Evolutionary conservation across 805 yeast genomes (phyloP).

Genomic region (Saccharomyces jurei): DNA sequence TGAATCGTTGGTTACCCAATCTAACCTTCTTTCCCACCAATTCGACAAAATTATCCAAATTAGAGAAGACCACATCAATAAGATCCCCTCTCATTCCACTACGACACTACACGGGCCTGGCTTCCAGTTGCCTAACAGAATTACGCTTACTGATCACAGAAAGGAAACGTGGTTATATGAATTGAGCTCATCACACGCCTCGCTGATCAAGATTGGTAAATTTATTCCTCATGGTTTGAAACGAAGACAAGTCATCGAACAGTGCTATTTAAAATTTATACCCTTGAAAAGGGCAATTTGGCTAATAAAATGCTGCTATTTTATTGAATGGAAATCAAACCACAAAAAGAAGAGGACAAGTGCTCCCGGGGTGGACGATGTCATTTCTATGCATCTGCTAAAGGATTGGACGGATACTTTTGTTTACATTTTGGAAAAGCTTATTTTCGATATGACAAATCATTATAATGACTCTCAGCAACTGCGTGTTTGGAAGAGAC

Average conservation of each 20-base stretch:
- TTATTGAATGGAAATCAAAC: slow-evolving; percentile 47
- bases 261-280: slow-evolving; percentile 54
- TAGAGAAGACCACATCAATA: slow-evolving; percentile 28
- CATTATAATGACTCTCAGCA: slow-evolving; percentile 24
- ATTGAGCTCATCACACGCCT: slow-evolving; percentile 57
- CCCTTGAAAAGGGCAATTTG: slow-evolving; percentile 82
- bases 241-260: slow-evolving; percentile 64
- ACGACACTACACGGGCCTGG: slow-evolving; percentile 26
- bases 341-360: slow-evolving; percentile 5
- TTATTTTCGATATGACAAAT: slow-evolving; percentile 28
- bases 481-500: slow-evolving; percentile 35
- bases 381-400: slow-evolving; percentile 55
- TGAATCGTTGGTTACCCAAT: slow-evolving; percentile 26
- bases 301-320: slow-evolving; percentile 82
- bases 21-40: slow-evolving; percentile 24
- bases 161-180: slow-evolving; percentile 81
- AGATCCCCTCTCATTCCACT: slow-evolving; percentile 14
- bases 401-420: slow-evolving; percentile 89
- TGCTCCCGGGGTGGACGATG: slow-evolving; percentile 6
- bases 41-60: slow-evolving; percentile 23
- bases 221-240: slow-evolving; percentile 88
- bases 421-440: slow-evolving; percentile 39
- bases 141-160: slow-evolving; percentile 80
- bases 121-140: slow-evolving; percentile 39
- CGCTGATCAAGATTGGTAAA: slow-evolving; percentile 59